Evolutionary conservation across 129 eudicot genomes (phyloP).

Genomic region (Ambrosia artemisiifolia): DNA sequence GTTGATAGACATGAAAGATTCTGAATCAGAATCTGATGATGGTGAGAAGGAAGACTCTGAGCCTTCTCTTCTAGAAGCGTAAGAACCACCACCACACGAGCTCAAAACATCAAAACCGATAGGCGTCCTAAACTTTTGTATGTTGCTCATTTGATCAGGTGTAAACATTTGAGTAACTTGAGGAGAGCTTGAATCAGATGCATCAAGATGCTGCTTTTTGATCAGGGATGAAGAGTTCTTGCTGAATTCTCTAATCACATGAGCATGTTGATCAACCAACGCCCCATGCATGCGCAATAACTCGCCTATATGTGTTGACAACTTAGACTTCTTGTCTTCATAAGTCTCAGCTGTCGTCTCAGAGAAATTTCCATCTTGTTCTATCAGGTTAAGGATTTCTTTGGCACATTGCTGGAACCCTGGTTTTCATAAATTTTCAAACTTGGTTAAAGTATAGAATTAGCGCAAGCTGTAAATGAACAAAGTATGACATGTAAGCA

Average conservation of each 20-base stretch:
- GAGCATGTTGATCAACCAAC: constrained; percentile 52
- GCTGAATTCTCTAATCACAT: constrained; percentile 35
- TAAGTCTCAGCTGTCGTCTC: constrained; percentile 23
- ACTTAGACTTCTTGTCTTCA: constrained; percentile 31
- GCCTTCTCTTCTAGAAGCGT: constrained; percentile 41
- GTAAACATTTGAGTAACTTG: constrained; percentile 42
- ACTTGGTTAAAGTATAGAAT: constrained; percentile 6
- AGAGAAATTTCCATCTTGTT: constrained; percentile 30
- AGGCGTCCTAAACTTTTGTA: constrained; percentile 32
- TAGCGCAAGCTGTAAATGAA: neutral
- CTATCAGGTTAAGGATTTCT: constrained; percentile 43
- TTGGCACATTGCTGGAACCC: constrained; percentile 50
- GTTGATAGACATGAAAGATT: constrained; percentile 44
- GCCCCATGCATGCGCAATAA: constrained; percentile 41
- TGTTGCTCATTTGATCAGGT: constrained; percentile 52
- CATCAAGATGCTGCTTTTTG: constrained; percentile 34
- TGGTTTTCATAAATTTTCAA: constrained; percentile 19
- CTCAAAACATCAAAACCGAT: constrained; percentile 40
- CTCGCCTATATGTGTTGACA: constrained; percentile 43
- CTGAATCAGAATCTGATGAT: constrained; percentile 83
- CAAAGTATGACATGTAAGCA: neutral
- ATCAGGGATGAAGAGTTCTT: constrained; percentile 20
- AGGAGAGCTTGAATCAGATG: constrained; percentile 28
- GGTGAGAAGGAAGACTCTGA: constrained; percentile 54
- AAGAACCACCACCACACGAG: constrained; percentile 56